A percentile compares a stretch with the other conserved stretches of the same genome.
Evolutionary conservation across 345 rosid species (phyloP).

Genomic region (Moringa oleifera): DNA sequence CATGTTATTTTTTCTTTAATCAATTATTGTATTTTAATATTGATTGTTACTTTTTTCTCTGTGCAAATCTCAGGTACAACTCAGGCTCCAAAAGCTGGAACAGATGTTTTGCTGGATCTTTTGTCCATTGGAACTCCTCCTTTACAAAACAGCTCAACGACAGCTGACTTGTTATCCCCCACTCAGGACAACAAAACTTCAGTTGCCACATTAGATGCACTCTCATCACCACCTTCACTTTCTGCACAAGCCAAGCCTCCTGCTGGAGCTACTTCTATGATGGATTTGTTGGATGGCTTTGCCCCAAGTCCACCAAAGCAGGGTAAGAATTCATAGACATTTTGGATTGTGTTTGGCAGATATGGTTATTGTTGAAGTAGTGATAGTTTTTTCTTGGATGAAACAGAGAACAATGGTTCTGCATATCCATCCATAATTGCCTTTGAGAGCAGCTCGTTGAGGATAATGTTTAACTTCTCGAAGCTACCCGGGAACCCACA

Average conservation of each 20-base stretch:
- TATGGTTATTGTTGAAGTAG: slow-evolving; percentile 10
- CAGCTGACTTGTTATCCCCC: slow-evolving; percentile 55
- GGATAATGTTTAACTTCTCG: slow-evolving; percentile 70
- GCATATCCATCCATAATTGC: slow-evolving; percentile 71
- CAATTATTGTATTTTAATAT: too few species aligned
- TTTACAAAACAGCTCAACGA: slow-evolving; percentile 49
- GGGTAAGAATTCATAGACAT: slow-evolving; percentile 38
- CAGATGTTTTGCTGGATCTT: slow-evolving; percentile 83
- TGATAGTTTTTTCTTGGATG: slow-evolving; percentile 12
- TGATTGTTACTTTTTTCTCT: neutral
- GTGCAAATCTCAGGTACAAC: slow-evolving; percentile 33
- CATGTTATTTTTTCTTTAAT: too few species aligned
- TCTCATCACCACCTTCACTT: slow-evolving; percentile 37
- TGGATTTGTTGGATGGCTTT: slow-evolving; percentile 90
- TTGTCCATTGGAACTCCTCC: slow-evolving; percentile 78
- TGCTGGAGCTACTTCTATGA: slow-evolving; percentile 42
- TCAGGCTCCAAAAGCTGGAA: slow-evolving; percentile 65
- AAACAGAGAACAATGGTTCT: slow-evolving; percentile 74
- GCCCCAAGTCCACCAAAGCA: slow-evolving; percentile 46
- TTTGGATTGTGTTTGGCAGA: slow-evolving; percentile 11
- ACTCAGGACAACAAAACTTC: slow-evolving; percentile 35
- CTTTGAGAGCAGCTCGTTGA: slow-evolving; percentile 77
- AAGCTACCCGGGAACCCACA: slow-evolving; percentile 74
- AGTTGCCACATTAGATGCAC: slow-evolving; percentile 39
- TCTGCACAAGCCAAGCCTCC: slow-evolving; percentile 33